These are phyloP conservation scores for Olyra latifolia DNA, from an alignment of 176 grass and related monocot species.

Conservation along the genomic window DNA sequence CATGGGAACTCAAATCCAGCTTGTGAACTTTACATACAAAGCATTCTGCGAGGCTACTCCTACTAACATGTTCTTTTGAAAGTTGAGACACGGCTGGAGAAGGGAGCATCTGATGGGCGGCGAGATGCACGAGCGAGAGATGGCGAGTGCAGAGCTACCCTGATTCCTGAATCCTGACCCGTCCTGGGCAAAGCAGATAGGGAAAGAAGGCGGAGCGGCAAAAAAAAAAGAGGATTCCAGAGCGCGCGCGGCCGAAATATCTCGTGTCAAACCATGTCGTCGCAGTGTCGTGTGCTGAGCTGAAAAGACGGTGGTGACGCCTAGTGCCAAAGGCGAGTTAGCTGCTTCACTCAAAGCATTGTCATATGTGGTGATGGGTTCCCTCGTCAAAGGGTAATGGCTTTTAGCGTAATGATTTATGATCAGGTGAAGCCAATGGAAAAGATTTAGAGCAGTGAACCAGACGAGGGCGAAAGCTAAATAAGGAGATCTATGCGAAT, in stretches of 20 bases:
- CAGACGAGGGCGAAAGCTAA: neutral
- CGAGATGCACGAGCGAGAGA: slow-evolving; percentile 22
- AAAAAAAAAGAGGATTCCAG: neutral
- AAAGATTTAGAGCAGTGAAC: neutral
- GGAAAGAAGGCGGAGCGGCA: neutral
- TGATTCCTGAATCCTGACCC: neutral
- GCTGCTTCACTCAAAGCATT: neutral
- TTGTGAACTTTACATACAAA: too few species aligned
- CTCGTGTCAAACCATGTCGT: slow-evolving; percentile 8
- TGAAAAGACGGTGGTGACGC: neutral
- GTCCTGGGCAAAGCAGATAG: neutral
- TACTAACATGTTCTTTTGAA: too few species aligned
- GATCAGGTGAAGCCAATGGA: neutral
- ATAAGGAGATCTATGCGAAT: too few species aligned
- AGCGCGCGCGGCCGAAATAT: slow-evolving; percentile 13
- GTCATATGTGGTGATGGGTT: neutral
- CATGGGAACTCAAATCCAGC: too few species aligned
- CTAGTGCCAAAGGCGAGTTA: neutral
- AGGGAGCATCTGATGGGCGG: neutral
- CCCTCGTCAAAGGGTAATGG: slow-evolving; percentile 15
- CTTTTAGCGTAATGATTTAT: neutral
- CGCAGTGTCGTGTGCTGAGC: too few species aligned
- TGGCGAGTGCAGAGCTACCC: neutral
- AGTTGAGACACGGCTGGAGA: neutral
- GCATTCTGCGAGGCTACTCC: too few species aligned